These are phyloP conservation scores for Triglochin maritima DNA, from an alignment of 106 monocot genomes.

Conservation along the genomic window DNA sequence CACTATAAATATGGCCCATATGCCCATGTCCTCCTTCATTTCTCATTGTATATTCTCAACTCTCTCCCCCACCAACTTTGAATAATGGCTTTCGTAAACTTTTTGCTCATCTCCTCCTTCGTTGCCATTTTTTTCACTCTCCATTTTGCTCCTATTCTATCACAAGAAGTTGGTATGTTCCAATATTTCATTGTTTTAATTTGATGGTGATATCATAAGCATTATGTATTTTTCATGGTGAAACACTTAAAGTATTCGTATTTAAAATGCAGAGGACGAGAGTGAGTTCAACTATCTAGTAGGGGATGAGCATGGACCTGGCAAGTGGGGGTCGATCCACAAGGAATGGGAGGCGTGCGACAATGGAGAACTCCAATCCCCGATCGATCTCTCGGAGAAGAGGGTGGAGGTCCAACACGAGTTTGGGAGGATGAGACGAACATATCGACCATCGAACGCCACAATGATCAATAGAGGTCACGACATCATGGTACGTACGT, in stretches of 20 bases:
- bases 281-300: constrained; percentile 9
- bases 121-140: not conserved
- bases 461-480: constrained; percentile 52
- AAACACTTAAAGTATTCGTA: no score
- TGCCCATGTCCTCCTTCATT: no score
- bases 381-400: constrained; percentile 42
- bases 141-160: not conserved
- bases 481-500: constrained; percentile 71
- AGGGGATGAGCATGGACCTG: constrained; percentile 31
- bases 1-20: no score
- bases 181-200: not conserved
- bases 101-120: not conserved
- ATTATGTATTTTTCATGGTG: no score
- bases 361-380: constrained; percentile 36
- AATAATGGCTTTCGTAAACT: not conserved
- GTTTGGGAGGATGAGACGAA: constrained; percentile 10
- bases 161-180: constrained; percentile 30
- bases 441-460: constrained; percentile 34
- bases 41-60: not conserved
- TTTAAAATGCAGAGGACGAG: constrained; percentile 34
- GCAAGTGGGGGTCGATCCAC: constrained; percentile 41
- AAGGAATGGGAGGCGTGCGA: constrained; percentile 34
- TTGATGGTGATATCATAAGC: no score
- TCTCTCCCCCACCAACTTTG: not conserved
- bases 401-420: constrained; percentile 12